Evolutionary conservation across 176 grass and related monocot genomes (phyloP).

Genomic region (Oryza longistaminata): DNA sequence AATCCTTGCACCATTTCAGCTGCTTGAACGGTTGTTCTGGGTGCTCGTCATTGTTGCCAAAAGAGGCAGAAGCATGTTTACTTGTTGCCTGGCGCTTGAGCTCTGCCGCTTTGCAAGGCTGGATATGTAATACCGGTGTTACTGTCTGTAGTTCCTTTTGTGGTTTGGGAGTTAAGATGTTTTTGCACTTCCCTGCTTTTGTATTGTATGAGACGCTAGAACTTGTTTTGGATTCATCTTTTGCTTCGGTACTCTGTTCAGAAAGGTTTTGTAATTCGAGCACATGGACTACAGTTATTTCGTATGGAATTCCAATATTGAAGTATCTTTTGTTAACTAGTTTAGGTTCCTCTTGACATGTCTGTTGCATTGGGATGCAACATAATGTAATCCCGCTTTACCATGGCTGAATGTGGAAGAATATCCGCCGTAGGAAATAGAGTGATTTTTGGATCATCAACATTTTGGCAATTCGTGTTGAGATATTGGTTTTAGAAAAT

Average conservation of each 20-base stretch:
- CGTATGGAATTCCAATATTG: background rate
- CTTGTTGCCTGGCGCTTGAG: background rate
- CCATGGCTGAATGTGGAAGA: background rate
- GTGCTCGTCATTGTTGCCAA: background rate
- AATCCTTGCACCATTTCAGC: conserved; percentile 30
- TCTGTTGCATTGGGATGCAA: background rate
- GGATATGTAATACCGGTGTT: background rate
- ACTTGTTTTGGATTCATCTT: background rate
- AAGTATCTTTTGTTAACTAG: background rate
- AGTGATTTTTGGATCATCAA: background rate
- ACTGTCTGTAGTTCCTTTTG: background rate
- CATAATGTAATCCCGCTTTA: background rate
- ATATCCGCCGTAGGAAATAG: background rate
- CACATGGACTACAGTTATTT: background rate
- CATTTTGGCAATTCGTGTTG: background rate
- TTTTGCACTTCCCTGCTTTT: background rate
- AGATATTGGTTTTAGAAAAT: background rate
- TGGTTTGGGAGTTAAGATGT: background rate
- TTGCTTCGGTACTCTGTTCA: background rate
- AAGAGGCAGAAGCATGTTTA: background rate
- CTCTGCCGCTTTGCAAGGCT: background rate
- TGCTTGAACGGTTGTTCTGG: background rate
- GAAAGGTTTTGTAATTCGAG: background rate
- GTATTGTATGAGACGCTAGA: background rate
- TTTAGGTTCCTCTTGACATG: background rate